Percentiles rank a stretch among this genome's conserved stretches.
These are phyloP conservation scores for Lecanicillium sp. DNA, from an alignment of 2,329 filamentous ascomycete species.

Conservation along the genomic window DNA sequence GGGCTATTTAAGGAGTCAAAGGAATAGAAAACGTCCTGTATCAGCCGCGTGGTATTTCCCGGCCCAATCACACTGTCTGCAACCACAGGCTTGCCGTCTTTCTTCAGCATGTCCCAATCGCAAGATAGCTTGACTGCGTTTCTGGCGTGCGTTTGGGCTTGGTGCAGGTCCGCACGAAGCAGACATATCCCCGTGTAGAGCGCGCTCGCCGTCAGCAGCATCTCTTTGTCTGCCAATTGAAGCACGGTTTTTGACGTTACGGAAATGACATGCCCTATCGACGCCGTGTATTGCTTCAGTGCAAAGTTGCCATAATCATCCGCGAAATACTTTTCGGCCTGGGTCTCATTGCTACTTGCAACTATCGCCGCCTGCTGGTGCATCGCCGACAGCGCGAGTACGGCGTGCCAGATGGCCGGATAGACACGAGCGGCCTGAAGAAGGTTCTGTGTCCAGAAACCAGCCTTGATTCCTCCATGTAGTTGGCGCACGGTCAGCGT, in stretches of 20 bases:
- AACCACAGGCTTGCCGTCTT: too few species aligned
- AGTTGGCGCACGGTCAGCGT: conserved; percentile 1
- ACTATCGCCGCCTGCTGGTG: not conserved
- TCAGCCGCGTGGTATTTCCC: conserved; percentile 7
- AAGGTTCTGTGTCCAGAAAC: conserved; percentile 7
- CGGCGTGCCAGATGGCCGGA: conserved; percentile 11
- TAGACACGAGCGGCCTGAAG: conserved; percentile 7
- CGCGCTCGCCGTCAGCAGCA: conserved; percentile 16
- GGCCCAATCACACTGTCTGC: conserved; percentile 8
- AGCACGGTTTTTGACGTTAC: conserved; percentile 7
- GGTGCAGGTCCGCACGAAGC: conserved; percentile 13
- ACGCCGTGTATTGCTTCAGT: conserved; percentile 15
- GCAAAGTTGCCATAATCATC: conserved; percentile 13
- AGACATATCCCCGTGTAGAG: conserved; percentile 15
- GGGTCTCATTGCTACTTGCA: not conserved
- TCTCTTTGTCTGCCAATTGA: conserved; percentile 6
- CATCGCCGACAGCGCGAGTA: conserved; percentile 7
- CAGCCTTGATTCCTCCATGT: conserved; percentile 1
- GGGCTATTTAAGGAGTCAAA: not conserved
- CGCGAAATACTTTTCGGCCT: not conserved
- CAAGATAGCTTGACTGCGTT: conserved; percentile 14
- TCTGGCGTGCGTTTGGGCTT: conserved; percentile 14
- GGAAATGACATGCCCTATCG: conserved; percentile 12
- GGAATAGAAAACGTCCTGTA: conserved; percentile 15
- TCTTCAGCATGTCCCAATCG: conserved; percentile 11